phyloP scores from a whole-genome alignment of 768 basidiomycete genomes.

The Termitomyces sp. region DNA sequence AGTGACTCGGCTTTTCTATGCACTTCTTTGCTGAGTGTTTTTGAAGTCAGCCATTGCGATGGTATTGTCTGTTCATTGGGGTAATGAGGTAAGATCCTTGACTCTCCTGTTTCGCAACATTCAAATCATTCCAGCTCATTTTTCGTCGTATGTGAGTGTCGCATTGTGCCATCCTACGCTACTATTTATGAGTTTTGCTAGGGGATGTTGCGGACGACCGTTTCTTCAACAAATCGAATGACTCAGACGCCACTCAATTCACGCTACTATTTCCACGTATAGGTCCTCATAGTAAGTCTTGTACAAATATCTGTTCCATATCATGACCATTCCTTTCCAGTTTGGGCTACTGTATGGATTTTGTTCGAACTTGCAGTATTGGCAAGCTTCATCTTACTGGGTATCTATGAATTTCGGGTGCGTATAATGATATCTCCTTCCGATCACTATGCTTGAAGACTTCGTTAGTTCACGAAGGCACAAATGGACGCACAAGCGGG shows the following conservation, averaged over 20 bases:
- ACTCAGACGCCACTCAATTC: conserved; percentile 91
- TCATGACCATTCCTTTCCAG: conserved; percentile 26
- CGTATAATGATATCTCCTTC: neutral
- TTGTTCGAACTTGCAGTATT: conserved; percentile 71
- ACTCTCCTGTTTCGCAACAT: neutral
- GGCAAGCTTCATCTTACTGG: conserved; percentile 74
- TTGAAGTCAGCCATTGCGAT: conserved; percentile 69
- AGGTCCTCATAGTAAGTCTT: conserved; percentile 59
- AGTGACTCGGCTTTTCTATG: conserved; percentile 19
- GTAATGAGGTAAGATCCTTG: conserved; percentile 67
- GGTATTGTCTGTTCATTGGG: conserved; percentile 79
- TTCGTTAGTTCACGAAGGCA: conserved; percentile 40
- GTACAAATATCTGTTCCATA: neutral
- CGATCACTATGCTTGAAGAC: neutral
- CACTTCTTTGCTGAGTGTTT: neutral
- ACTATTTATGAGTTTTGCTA: conserved; percentile 20
- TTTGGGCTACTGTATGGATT: conserved; percentile 87
- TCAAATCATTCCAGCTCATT: conserved; percentile 46
- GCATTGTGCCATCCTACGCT: neutral
- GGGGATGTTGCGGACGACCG: conserved; percentile 95
- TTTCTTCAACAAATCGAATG: conserved; percentile 92
- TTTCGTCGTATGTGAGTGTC: conserved; percentile 76
- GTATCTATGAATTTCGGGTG: conserved; percentile 81
- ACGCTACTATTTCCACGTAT: conserved; percentile 65
- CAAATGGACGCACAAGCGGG: conserved; percentile 74